These are phyloP conservation scores for Penstemon davidsonii DNA, from an alignment of 257 asterid genomes.

Conservation along the genomic window DNA sequence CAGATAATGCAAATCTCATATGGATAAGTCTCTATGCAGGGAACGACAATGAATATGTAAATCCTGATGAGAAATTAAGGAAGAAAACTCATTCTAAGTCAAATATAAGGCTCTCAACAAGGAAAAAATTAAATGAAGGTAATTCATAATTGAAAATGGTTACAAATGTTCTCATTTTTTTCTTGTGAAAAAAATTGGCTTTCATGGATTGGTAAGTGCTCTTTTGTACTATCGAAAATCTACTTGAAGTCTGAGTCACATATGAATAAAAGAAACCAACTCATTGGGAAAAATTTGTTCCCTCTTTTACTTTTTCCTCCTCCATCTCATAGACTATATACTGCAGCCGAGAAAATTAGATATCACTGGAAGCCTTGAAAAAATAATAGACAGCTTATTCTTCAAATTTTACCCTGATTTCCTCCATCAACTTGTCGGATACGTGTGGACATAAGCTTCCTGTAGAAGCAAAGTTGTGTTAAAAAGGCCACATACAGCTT, in stretches of 20 bases:
- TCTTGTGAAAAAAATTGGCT: not conserved
- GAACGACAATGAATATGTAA: not conserved
- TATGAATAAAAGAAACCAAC: too few species aligned
- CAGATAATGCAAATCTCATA: not conserved
- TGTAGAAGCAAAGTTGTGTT: not conserved
- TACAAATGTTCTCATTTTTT: not conserved
- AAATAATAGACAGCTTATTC: too few species aligned
- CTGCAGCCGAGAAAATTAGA: too few species aligned
- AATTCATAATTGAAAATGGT: not conserved
- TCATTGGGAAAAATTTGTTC: too few species aligned
- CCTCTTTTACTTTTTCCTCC: too few species aligned
- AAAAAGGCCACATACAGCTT: constrained; percentile 1
- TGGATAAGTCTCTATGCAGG: not conserved
- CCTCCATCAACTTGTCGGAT: not conserved
- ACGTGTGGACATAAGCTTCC: not conserved
- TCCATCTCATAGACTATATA: too few species aligned
- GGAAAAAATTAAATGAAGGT: not conserved
- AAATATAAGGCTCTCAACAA: not conserved
- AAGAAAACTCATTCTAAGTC: not conserved
- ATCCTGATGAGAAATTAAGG: constrained; percentile 1
- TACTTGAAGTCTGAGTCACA: too few species aligned
- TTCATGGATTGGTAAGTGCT: too few species aligned
- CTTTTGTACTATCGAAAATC: too few species aligned
- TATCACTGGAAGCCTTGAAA: too few species aligned
- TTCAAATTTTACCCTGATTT: not conserved